phyloP scores from a whole-genome alignment of 2,329 filamentous ascomycete genomes.

The Phyllosticta citriasiana region DNA sequence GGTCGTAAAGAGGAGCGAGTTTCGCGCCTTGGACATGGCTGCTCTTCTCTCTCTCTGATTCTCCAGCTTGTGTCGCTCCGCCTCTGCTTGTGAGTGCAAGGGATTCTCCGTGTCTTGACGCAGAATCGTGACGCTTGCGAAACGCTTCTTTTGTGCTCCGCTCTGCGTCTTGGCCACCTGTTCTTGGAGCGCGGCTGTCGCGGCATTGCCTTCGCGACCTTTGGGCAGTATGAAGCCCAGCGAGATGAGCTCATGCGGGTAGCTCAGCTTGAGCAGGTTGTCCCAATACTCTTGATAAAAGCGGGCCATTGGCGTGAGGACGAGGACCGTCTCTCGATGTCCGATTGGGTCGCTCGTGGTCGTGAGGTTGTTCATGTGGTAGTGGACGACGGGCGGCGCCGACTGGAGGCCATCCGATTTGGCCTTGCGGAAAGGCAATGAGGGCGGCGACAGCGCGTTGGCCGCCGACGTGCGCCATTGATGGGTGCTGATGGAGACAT shows the following conservation, averaged over 20 bases:
- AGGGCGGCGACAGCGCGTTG: slow-evolving; percentile 63
- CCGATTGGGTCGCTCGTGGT: slow-evolving; percentile 64
- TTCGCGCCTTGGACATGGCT: slow-evolving; percentile 87
- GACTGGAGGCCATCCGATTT: slow-evolving; percentile 38
- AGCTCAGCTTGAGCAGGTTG: slow-evolving; percentile 72
- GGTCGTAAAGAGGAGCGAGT: slow-evolving; percentile 90
- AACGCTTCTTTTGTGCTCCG: slow-evolving; percentile 69
- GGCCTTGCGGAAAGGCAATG: slow-evolving; percentile 62
- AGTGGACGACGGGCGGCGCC: slow-evolving; percentile 81
- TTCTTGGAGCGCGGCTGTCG: slow-evolving; percentile 71
- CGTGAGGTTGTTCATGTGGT: slow-evolving; percentile 92
- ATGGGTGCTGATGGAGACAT: slow-evolving; percentile 39
- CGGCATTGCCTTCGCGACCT: slow-evolving; percentile 81
- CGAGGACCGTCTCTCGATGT: slow-evolving; percentile 77
- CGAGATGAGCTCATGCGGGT: slow-evolving; percentile 90
- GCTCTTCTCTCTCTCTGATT: slow-evolving; percentile 81
- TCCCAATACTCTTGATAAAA: slow-evolving; percentile 97
- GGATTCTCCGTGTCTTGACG: slow-evolving; percentile 89
- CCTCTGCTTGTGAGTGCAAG: slow-evolving; percentile 69
- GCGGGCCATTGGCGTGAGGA: slow-evolving; percentile 83
- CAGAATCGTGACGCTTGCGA: slow-evolving; percentile 87
- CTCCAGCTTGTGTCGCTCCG: slow-evolving; percentile 80
- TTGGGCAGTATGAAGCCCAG: slow-evolving; percentile 94
- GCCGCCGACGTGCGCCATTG: slow-evolving; percentile 50
- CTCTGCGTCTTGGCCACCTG: slow-evolving; percentile 80